Conservation (phyloP, 495 filamentous ascomycete genomes). For the Lasiosphaeria hispida region DNA sequence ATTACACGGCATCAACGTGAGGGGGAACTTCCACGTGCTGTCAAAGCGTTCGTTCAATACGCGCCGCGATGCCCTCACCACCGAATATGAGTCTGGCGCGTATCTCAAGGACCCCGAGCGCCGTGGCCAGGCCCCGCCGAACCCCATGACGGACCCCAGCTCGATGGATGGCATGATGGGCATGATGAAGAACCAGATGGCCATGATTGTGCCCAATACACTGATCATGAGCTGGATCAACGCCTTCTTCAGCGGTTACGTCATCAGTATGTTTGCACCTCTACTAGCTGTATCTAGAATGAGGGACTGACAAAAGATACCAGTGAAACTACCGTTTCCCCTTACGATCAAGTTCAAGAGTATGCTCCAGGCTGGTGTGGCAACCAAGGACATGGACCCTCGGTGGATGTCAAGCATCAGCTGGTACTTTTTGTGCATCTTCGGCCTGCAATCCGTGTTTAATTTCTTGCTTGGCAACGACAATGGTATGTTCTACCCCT, state of each 20-base stretch:
- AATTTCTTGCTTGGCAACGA: slow-evolving; percentile 94
- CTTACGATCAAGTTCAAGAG: slow-evolving; percentile 98
- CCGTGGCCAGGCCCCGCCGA: slow-evolving; percentile 81
- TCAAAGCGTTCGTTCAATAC: slow-evolving; percentile 70
- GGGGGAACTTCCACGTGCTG: slow-evolving; percentile 72
- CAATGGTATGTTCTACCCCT: slow-evolving; percentile 63
- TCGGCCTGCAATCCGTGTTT: slow-evolving; percentile 96
- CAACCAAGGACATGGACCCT: slow-evolving; percentile 92
- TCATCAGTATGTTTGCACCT: slow-evolving; percentile 70
- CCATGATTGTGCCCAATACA: slow-evolving; percentile 99
- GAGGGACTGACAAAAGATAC: slow-evolving; percentile 12
- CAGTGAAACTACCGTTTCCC: slow-evolving; percentile 98
- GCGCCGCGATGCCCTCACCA: slow-evolving; percentile 76
- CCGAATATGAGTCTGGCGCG: slow-evolving; percentile 75
- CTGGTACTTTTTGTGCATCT: slow-evolving; percentile 97
- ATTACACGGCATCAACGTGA: slow-evolving; percentile 79
- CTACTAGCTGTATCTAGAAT: too few species aligned
- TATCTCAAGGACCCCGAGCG: slow-evolving; percentile 87
- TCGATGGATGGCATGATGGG: slow-evolving; percentile 99
- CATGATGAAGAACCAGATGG: slow-evolving; percentile 99
- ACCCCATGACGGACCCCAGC: slow-evolving; percentile 95
- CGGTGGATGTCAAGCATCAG: slow-evolving; percentile 97
- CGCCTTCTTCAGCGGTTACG: slow-evolving; percentile 96
- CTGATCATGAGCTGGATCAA: slow-evolving; percentile 99
- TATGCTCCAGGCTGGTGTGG: slow-evolving; percentile 96